Conservation (phyloP, 352 stramenopile genomes). For the Elongisporangium anandrum region DNA sequence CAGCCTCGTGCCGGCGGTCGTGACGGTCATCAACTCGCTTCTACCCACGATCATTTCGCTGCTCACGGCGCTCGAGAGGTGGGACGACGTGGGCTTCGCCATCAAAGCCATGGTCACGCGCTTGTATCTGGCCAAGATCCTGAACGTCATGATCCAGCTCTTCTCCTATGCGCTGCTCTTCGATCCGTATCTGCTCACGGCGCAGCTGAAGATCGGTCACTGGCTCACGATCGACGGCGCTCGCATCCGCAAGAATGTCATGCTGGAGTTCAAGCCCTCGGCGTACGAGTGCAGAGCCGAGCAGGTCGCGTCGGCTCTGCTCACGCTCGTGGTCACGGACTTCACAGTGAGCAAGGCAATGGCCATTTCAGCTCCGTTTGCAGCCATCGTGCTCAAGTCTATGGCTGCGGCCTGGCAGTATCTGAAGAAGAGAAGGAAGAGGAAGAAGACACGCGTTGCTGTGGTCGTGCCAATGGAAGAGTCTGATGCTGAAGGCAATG, state of each 20-base stretch:
- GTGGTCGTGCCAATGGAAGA: slow-evolving; percentile 16
- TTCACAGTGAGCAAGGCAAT: slow-evolving; percentile 67
- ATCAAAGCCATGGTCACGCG: slow-evolving; percentile 83
- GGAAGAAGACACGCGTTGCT: slow-evolving; percentile 9
- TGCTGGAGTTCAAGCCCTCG: slow-evolving; percentile 57
- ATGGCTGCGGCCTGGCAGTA: slow-evolving; percentile 9
- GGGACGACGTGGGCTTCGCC: slow-evolving; percentile 71
- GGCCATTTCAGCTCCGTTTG: slow-evolving; percentile 22
- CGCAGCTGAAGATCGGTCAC: slow-evolving; percentile 23
- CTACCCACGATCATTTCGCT: slow-evolving; percentile 61
- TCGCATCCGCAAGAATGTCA: slow-evolving; percentile 45
- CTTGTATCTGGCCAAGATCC: slow-evolving; percentile 77
- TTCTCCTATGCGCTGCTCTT: slow-evolving; percentile 68
- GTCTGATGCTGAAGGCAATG: neutral
- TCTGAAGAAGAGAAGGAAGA: slow-evolving; percentile 10
- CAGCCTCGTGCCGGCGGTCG: slow-evolving; percentile 62
- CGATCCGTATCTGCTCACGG: slow-evolving; percentile 59
- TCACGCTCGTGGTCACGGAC: slow-evolving; percentile 71
- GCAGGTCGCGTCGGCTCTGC: slow-evolving; percentile 52
- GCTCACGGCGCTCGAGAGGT: slow-evolving; percentile 66
- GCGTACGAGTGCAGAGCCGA: slow-evolving; percentile 53
- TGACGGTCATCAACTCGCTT: slow-evolving; percentile 72
- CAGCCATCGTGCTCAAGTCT: slow-evolving; percentile 18
- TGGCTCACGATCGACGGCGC: slow-evolving; percentile 38
- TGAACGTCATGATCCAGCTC: slow-evolving; percentile 80